These are phyloP conservation scores for Metschnikowia lachancei DNA, from an alignment of 805 yeast species.

Conservation along the genomic window DNA sequence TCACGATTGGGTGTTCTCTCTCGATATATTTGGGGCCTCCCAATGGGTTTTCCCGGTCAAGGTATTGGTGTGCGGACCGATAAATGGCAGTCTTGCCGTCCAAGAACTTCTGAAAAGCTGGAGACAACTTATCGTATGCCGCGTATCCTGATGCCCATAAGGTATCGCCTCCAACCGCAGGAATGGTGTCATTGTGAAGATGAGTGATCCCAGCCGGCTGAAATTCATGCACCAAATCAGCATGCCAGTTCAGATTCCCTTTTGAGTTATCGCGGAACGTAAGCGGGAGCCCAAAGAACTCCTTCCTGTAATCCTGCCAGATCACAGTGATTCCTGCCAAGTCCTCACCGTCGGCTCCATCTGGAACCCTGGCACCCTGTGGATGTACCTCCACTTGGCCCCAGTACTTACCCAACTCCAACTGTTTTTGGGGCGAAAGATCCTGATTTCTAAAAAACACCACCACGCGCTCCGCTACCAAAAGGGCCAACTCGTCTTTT, in stretches of 20 bases:
- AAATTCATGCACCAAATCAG: slow-evolving; percentile 54
- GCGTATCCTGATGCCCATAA: slow-evolving; percentile 55
- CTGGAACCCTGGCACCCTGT: slow-evolving; percentile 20
- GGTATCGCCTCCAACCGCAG: slow-evolving; percentile 55
- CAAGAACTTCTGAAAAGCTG: slow-evolving; percentile 47
- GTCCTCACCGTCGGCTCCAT: slow-evolving; percentile 13
- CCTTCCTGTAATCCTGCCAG: slow-evolving; percentile 30
- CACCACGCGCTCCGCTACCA: slow-evolving; percentile 30
- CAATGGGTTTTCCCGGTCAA: slow-evolving; percentile 34
- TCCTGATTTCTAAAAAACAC: slow-evolving; percentile 27
- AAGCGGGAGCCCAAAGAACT: slow-evolving; percentile 24
- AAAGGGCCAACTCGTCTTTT: slow-evolving; percentile 27
- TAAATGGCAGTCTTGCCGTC: slow-evolving; percentile 52
- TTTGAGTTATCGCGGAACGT: slow-evolving; percentile 28
- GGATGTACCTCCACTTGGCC: slow-evolving; percentile 29
- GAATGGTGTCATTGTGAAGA: slow-evolving; percentile 51
- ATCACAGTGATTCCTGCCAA: slow-evolving; percentile 29
- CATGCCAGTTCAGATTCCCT: slow-evolving; percentile 36
- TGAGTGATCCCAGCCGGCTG: slow-evolving; percentile 58
- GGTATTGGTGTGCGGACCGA: slow-evolving; percentile 39
- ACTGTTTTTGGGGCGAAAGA: slow-evolving; percentile 22
- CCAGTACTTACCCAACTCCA: slow-evolving; percentile 29
- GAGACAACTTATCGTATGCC: slow-evolving; percentile 55
- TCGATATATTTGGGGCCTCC: slow-evolving; percentile 29
- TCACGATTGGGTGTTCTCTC: slow-evolving; percentile 30